Percentiles rank a stretch among this genome's conserved stretches.
phyloP scores from a whole-genome alignment of 2,329 filamentous ascomycete species.

The Aspergillus sergii region DNA sequence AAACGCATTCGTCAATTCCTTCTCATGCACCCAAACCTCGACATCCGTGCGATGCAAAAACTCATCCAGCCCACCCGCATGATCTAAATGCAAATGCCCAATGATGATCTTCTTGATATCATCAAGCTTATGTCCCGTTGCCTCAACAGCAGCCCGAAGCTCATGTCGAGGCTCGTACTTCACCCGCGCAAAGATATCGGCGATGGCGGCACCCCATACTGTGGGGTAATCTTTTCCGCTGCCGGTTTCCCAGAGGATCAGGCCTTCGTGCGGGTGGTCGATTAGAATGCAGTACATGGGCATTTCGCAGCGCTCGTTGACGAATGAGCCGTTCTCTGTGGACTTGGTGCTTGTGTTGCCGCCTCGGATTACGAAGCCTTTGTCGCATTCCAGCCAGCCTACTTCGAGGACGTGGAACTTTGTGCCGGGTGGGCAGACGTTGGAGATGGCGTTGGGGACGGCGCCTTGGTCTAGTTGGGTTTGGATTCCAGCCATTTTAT shows the following conservation, averaged over 20 bases:
- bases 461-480: constrained; percentile 13
- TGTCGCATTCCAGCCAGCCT: constrained; percentile 17
- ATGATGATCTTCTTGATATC: constrained; percentile 17
- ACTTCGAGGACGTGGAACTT: constrained; percentile 16
- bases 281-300: constrained; percentile 18
- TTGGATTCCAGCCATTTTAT: constrained; percentile 13
- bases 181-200: constrained; percentile 14
- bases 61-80: constrained; percentile 15
- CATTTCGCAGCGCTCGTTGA: constrained; percentile 14
- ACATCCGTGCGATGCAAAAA: constrained; percentile 11
- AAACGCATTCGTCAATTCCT: constrained; percentile 11
- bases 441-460: constrained; percentile 13
- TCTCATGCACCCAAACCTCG: constrained; percentile 19
- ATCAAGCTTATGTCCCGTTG: constrained; percentile 12
- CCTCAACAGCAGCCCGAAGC: constrained; percentile 12
- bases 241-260: constrained; percentile 17
- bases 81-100: constrained; percentile 17
- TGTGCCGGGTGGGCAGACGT: constrained; percentile 13
- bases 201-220: constrained; percentile 9
- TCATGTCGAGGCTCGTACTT: constrained; percentile 15
- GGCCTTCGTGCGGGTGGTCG: constrained; percentile 16
- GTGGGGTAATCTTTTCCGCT: constrained; percentile 14
- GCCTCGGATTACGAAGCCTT: constrained; percentile 13
- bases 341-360: constrained; percentile 15
- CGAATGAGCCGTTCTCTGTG: constrained; percentile 12